phyloP scores from a whole-genome alignment of 2,329 filamentous ascomycete genomes.

The Cladosporium sp. region DNA sequence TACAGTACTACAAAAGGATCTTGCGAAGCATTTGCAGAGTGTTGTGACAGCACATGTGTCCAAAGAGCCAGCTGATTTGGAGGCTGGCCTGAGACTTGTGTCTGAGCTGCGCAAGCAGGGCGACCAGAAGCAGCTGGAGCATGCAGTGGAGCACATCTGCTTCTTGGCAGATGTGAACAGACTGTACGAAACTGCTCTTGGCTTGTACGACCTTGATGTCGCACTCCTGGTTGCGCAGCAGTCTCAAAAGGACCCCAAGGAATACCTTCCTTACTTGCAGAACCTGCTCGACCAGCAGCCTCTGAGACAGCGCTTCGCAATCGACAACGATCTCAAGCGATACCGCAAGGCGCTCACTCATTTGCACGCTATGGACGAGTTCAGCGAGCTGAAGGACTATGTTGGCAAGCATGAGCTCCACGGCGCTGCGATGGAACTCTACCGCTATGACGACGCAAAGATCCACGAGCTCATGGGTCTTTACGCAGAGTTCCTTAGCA shows the following conservation, averaged over 20 bases:
- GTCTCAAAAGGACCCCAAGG: constrained; percentile 90
- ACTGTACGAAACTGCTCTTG: constrained; percentile 86
- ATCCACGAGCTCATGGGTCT: constrained; percentile 70
- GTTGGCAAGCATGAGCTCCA: constrained; percentile 79
- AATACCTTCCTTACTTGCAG: constrained; percentile 94
- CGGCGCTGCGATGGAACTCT: constrained; percentile 72
- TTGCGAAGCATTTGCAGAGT: constrained; percentile 75
- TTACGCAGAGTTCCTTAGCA: constrained; percentile 77
- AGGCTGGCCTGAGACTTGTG: constrained; percentile 79
- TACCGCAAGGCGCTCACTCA: constrained; percentile 75
- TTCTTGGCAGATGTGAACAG: constrained; percentile 93
- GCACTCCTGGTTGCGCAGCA: constrained; percentile 91
- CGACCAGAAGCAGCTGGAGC: constrained; percentile 74
- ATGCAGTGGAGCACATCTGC: constrained; percentile 93
- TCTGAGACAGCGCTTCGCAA: constrained; percentile 73
- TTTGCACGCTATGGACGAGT: constrained; percentile 71
- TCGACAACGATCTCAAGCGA: constrained; percentile 84
- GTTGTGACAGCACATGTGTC: constrained; percentile 93
- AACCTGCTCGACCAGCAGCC: constrained; percentile 74
- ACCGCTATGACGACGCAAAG: constrained; percentile 74
- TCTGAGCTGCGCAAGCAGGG: constrained; percentile 65
- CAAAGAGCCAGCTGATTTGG: constrained; percentile 86
- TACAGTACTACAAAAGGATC: constrained; percentile 62
- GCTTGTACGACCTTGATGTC: constrained; percentile 88
- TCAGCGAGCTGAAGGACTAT: constrained; percentile 78